A percentile compares a stretch with the other conserved stretches of the same genome.
Evolutionary conservation across 352 stramenopile species (phyloP).

Genomic region (Phytophthora syringae): DNA sequence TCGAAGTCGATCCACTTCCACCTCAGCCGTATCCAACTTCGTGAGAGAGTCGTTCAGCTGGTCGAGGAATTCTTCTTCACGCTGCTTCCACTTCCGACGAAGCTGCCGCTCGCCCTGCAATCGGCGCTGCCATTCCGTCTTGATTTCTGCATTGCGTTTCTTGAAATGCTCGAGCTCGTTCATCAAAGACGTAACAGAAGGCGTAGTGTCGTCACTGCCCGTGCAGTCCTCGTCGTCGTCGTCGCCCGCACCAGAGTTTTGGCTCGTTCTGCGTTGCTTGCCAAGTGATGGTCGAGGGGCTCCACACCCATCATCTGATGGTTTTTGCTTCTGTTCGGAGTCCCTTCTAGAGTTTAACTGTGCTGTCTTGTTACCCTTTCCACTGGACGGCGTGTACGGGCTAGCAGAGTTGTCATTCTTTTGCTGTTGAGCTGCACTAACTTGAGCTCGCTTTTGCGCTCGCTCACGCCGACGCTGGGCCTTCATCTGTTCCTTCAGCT

Average conservation of each 20-base stretch:
- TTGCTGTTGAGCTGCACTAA: slow-evolving; percentile 14
- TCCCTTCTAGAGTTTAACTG: slow-evolving; percentile 19
- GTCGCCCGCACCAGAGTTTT: slow-evolving; percentile 19
- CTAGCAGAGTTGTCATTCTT: slow-evolving; percentile 1
- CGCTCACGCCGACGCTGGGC: slow-evolving; percentile 21
- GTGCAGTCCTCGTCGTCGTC: slow-evolving; percentile 42
- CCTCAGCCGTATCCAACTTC: slow-evolving; percentile 56
- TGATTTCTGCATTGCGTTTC: slow-evolving; percentile 82
- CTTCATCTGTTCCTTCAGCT: slow-evolving; percentile 29
- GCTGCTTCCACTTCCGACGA: slow-evolving; percentile 79
- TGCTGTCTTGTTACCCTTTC: slow-evolving; percentile 18
- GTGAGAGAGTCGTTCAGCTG: slow-evolving; percentile 69
- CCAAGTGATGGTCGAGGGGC: slow-evolving; percentile 8
- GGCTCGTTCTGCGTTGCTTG: slow-evolving; percentile 18
- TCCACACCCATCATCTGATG: slow-evolving; percentile 6
- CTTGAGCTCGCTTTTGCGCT: slow-evolving; percentile 17
- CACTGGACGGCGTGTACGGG: slow-evolving; percentile 13
- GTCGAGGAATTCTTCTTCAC: slow-evolving; percentile 74
- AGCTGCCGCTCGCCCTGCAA: slow-evolving; percentile 80
- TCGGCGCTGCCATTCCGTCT: slow-evolving; percentile 81
- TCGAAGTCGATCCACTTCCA: slow-evolving; percentile 45
- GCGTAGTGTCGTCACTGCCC: slow-evolving; percentile 32
- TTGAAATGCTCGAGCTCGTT: slow-evolving; percentile 81
- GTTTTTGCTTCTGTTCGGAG: slow-evolving; percentile 9
- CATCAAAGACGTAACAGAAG: slow-evolving; percentile 35